phyloP scores from a whole-genome alignment of 1,284 basidiomycete genomes.

The Earliella scabrosa region DNA sequence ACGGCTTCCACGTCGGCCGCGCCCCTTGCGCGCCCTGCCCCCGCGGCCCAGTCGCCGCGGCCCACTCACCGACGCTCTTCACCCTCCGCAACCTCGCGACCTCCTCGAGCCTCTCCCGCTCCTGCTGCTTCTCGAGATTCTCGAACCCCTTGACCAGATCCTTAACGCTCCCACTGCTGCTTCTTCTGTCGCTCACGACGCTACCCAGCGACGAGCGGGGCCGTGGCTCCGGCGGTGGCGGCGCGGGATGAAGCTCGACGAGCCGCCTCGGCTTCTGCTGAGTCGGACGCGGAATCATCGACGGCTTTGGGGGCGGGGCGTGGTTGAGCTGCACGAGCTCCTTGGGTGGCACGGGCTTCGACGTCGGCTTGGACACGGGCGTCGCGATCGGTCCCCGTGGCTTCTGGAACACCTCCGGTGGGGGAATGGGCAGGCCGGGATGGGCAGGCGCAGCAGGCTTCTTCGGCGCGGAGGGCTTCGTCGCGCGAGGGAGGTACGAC shows the following conservation, averaged over 20 bases:
- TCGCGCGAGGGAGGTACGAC: conserved; percentile 61
- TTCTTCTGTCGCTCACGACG: conserved; percentile 45
- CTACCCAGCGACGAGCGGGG: conserved; percentile 28
- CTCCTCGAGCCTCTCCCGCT: conserved; percentile 27
- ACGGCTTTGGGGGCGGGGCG: conserved; percentile 46
- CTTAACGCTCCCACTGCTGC: conserved; percentile 69
- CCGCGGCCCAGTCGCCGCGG: conserved; percentile 10
- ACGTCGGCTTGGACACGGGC: conserved; percentile 53
- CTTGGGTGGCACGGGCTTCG: conserved; percentile 55
- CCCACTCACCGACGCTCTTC: conserved; percentile 32
- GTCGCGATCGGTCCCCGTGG: conserved; percentile 59
- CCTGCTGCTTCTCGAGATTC: conserved; percentile 42
- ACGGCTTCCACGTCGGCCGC: conserved; percentile 30
- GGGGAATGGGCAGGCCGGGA: conserved; percentile 54
- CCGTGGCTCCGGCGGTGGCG: conserved; percentile 35
- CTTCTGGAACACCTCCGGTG: conserved; percentile 51
- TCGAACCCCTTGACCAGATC: conserved; percentile 71
- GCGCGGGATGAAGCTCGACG: conserved; percentile 58
- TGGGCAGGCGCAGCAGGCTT: conserved; percentile 24
- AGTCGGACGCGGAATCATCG: conserved; percentile 46
- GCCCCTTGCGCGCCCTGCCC: conserved; percentile 6
- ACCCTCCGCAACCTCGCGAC: conserved; percentile 28
- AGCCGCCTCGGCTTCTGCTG: conserved; percentile 48
- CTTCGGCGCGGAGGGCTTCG: conserved; percentile 35
- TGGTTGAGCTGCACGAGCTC: conserved; percentile 64